Conservation (phyloP, 805 yeast genomes). For the Hanseniaspora pseudoguilliermondii region DNA sequence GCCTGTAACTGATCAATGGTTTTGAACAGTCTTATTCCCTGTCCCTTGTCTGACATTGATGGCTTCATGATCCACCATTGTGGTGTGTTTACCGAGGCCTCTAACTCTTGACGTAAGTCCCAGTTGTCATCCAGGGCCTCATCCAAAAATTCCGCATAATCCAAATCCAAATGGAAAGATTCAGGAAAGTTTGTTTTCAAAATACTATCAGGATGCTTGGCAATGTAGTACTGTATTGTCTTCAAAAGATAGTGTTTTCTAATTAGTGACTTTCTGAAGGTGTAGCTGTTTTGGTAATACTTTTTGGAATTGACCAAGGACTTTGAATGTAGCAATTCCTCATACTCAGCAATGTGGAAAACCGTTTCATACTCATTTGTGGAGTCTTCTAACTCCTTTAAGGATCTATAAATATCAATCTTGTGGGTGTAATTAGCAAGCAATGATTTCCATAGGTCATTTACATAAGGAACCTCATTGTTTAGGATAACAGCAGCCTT, state of each 20-base stretch:
- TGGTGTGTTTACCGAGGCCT: constrained; percentile 31
- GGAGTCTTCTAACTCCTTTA: background rate
- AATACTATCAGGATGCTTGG: constrained; percentile 60
- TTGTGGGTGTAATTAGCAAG: background rate
- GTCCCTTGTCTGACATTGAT: constrained; percentile 93
- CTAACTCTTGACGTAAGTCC: constrained; percentile 71
- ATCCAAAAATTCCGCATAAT: constrained; percentile 90
- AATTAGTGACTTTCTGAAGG: constrained; percentile 80
- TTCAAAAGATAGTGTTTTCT: constrained; percentile 83
- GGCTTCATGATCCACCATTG: constrained; percentile 87
- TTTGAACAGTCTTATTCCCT: constrained; percentile 76
- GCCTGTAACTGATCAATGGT: constrained; percentile 68
- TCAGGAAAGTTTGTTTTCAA: constrained; percentile 55
- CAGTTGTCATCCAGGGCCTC: constrained; percentile 87
- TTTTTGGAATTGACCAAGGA: constrained; percentile 33
- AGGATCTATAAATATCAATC: constrained; percentile 26
- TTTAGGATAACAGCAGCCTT: constrained; percentile 14
- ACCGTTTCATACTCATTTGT: constrained; percentile 23
- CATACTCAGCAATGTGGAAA: constrained; percentile 83
- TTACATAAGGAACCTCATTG: constrained; percentile 11
- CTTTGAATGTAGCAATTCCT: constrained; percentile 35
- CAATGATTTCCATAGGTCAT: constrained; percentile 5
- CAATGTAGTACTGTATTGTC: constrained; percentile 59
- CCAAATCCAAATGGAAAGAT: constrained; percentile 70
- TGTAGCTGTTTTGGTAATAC: constrained; percentile 65